Evolutionary conservation across 139 green algal genomes (phyloP).

Genomic region (Tetradesmus obliquus): DNA sequence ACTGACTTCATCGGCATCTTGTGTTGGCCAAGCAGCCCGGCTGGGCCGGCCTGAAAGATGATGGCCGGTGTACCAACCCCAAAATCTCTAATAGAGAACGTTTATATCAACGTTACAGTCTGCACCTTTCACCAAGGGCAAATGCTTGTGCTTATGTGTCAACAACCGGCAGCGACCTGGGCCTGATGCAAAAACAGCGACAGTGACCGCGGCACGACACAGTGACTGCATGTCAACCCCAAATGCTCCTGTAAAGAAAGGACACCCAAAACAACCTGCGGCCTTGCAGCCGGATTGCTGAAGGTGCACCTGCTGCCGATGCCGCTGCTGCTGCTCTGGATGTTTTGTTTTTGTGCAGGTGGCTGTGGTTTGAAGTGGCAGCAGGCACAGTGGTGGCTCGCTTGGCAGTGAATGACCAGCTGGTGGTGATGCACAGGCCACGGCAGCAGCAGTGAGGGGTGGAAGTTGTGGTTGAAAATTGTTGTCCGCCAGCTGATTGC

Average conservation of each 20-base stretch:
- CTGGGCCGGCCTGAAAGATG: background rate
- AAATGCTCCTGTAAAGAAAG: background rate
- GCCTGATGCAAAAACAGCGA: too few relatives aligned
- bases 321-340: background rate
- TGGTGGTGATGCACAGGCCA: conserved; percentile 46
- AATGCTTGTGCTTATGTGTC: too few relatives aligned
- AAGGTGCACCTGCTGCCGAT: background rate
- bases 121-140: too few relatives aligned
- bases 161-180: too few relatives aligned
- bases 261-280: background rate
- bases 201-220: too few relatives aligned
- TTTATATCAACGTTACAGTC: too few relatives aligned
- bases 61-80: too few relatives aligned
- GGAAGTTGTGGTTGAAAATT: too few relatives aligned
- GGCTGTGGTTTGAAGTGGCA: conserved; percentile 45
- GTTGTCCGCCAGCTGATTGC: too few relatives aligned
- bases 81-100: too few relatives aligned
- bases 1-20: background rate
- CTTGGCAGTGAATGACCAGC: conserved; percentile 36
- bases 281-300: background rate
- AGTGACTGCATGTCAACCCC: too few relatives aligned
- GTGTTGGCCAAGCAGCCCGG: background rate
- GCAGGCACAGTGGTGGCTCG: conserved; percentile 50
- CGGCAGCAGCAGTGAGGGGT: background rate
- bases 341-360: conserved; percentile 4